Evolutionary conservation across 306 rosid species (phyloP), one percentile per base, ranked within the genome.

Genomic region (Cercis canadensis): DNA sequence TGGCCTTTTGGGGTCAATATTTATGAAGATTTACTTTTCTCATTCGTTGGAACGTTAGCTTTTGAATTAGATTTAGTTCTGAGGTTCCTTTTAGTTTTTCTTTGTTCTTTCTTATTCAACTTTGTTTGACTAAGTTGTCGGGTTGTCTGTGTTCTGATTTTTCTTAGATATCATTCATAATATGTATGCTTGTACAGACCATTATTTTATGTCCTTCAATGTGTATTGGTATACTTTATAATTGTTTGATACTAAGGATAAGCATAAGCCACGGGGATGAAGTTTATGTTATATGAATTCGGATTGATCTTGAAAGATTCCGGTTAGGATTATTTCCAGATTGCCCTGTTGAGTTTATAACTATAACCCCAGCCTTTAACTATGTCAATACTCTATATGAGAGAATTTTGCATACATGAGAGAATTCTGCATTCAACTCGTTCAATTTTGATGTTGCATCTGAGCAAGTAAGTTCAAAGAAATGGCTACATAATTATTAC

Each of bases 201-300:
- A 18, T 34, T 70, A n/a, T 55, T 15, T 70, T 10, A 39, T 61
- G 67, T 44, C 46, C 4, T 76, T 81, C 73, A 57, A 73, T 68
- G 40, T 15, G 75, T 50, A n/a, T 0, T 67, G 58, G 6, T 60
- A 53, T 32, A 53, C 15, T 51, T 80, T 43, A 6, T 37, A 21
- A 50, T 65, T 62, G 59, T 49, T 45, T 60, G 12, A 19, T 58
- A 29, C n/a, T 36, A 51, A 51, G 51, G 64, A 32, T 32, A 52
- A 17, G 17, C 59, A 34, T 24, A 24, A 24, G 29, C 29, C 29
- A 24, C 3, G 7, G 7, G 17, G 61, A 5, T 54, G 29, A 61
- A 46, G 46, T 80, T 29, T 36, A 3, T 53, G 3, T 5, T 37
- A 37, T 37, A 37, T 8, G 32, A 70, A 51, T 65, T 75, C 1